Percentiles rank a stretch among this genome's conserved stretches.
phyloP scores from a whole-genome alignment of 176 grass and related monocot genomes.

The Triticum dicoccoides region DNA sequence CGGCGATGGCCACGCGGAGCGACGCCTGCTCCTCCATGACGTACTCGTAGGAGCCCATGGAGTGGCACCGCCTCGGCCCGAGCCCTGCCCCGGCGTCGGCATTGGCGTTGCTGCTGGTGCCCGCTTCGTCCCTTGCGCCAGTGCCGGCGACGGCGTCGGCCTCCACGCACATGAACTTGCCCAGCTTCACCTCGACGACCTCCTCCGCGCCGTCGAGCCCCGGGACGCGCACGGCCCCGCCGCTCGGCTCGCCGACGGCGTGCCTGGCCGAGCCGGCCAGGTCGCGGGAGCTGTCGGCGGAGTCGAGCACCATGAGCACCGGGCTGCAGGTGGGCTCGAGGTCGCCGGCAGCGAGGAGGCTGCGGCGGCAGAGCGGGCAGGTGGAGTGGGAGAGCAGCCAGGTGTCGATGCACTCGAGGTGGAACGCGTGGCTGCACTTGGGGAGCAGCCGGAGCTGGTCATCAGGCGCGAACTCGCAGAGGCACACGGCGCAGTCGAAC shows the following conservation, averaged over 20 bases:
- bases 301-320: constrained; percentile 68
- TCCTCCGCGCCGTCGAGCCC: constrained; percentile 11
- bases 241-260: not conserved
- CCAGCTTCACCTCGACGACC: constrained; percentile 78
- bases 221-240: not conserved
- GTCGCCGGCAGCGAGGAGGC: constrained; percentile 47
- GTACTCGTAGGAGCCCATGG: constrained; percentile 96
- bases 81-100: constrained; percentile 15
- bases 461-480: constrained; percentile 77
- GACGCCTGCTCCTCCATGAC: constrained; percentile 65
- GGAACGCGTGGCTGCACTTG: constrained; percentile 97
- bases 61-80: constrained; percentile 77
- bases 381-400: constrained; percentile 96
- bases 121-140: constrained; percentile 33
- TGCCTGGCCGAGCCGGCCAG: not conserved
- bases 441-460: constrained; percentile 86
- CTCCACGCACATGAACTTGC: constrained; percentile 77
- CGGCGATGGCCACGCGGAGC: constrained; percentile 61
- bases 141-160: not conserved
- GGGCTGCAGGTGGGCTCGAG: constrained; percentile 58
- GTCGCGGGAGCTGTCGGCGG: constrained; percentile 51
- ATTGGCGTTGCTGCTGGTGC: constrained; percentile 34
- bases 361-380: constrained; percentile 77
- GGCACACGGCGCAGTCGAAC: constrained; percentile 92
- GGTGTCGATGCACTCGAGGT: constrained; percentile 88